phyloP scores from a whole-genome alignment of 768 basidiomycete species.

The Lentinula detonsa region DNA sequence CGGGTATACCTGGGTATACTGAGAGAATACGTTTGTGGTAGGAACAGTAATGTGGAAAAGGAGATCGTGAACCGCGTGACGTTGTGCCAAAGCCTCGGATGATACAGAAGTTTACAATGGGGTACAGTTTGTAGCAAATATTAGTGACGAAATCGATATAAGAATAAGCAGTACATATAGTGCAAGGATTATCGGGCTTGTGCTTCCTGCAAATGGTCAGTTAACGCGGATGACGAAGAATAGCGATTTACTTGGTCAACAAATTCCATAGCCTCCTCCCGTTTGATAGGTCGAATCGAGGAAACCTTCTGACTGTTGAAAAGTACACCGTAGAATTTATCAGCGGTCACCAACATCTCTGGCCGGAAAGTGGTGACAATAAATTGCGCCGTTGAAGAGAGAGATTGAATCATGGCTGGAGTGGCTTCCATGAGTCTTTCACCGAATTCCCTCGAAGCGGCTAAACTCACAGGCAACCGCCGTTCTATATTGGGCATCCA shows the following conservation, averaged over 20 bases:
- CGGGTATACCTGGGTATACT: no score
- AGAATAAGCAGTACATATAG: neutral
- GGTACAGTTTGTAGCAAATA: neutral
- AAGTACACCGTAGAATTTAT: constrained; percentile 95
- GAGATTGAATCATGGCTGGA: constrained; percentile 87
- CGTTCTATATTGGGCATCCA: constrained; percentile 96
- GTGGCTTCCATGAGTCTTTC: neutral
- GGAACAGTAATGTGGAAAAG: neutral
- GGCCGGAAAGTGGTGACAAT: constrained; percentile 98
- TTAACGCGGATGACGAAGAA: neutral
- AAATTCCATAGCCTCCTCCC: constrained; percentile 91
- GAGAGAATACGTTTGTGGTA: neutral
- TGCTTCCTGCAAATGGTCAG: constrained; percentile 12
- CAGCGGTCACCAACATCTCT: constrained; percentile 93
- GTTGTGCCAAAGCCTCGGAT: neutral
- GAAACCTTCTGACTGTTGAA: constrained; percentile 96
- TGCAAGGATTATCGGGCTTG: constrained; percentile 12
- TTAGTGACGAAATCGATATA: neutral
- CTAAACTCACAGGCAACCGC: constrained; percentile 79
- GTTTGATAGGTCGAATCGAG: constrained; percentile 78
- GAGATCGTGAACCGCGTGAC: neutral
- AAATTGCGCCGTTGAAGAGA: constrained; percentile 86
- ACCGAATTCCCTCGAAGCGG: neutral
- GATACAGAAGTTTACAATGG: neutral
- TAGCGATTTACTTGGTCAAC: constrained; percentile 68